Percentiles rank a stretch among this genome's conserved stretches.
These are phyloP conservation scores for Boletus sp. DNA, from an alignment of 768 basidiomycete species.

Conservation along the genomic window DNA sequence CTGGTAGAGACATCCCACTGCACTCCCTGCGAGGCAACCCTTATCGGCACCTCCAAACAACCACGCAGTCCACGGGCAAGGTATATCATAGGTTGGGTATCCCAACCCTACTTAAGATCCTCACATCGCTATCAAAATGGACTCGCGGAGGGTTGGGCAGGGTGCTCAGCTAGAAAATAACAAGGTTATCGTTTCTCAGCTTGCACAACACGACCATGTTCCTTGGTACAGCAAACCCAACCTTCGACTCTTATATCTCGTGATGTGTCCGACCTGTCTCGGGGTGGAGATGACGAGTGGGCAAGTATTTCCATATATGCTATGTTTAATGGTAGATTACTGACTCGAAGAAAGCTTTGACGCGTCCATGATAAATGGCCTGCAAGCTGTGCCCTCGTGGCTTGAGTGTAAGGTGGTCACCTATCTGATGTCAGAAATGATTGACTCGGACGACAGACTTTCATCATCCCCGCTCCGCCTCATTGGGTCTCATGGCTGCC, in stretches of 20 bases:
- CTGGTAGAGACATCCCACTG: background rate
- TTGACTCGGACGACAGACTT: slow-evolving; percentile 40
- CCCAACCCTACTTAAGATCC: background rate
- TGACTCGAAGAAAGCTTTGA: slow-evolving; percentile 16
- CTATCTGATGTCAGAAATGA: background rate
- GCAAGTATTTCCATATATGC: background rate
- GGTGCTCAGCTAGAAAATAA: background rate
- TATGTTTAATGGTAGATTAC: background rate
- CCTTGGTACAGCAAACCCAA: slow-evolving; percentile 66
- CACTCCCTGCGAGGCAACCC: background rate
- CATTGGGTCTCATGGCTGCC: slow-evolving; percentile 33
- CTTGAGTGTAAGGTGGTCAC: slow-evolving; percentile 41
- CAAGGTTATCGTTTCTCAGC: slow-evolving; percentile 16
- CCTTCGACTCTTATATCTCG: slow-evolving; percentile 49
- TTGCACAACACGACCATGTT: slow-evolving; percentile 41
- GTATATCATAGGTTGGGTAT: background rate
- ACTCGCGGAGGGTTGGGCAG: background rate
- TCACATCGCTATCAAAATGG: slow-evolving; percentile 2
- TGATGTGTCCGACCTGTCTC: slow-evolving; percentile 45
- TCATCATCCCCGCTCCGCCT: slow-evolving; percentile 48
- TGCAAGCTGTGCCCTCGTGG: slow-evolving; percentile 59
- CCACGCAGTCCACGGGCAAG: too few relatives aligned
- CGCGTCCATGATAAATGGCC: slow-evolving; percentile 60
- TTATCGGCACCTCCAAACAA: background rate
- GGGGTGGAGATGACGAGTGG: slow-evolving; percentile 22